Evolutionary conservation across 2,329 filamentous ascomycete species (phyloP).

Genomic region (Laburnicola sp.): DNA sequence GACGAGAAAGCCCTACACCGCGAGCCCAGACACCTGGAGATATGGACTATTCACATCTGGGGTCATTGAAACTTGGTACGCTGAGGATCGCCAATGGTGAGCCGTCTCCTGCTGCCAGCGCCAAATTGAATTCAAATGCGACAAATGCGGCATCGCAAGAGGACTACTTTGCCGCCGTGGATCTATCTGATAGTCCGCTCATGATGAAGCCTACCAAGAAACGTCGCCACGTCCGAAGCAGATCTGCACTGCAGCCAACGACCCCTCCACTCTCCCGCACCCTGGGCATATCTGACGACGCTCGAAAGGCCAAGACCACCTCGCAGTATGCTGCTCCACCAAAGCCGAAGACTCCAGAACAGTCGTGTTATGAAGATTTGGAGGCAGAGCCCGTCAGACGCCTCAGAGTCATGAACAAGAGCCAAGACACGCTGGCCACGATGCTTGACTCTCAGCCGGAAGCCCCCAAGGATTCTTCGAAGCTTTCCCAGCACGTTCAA

Average conservation of each 20-base stretch:
- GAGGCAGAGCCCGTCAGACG: conserved; percentile 17
- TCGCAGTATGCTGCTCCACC: conserved; percentile 17
- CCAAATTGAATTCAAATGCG: conserved; percentile 17
- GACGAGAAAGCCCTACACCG: conserved; percentile 22
- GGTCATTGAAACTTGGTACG: conserved; percentile 48
- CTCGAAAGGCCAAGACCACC: conserved; percentile 11
- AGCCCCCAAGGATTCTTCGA: conserved; percentile 32
- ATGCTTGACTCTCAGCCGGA: conserved; percentile 35
- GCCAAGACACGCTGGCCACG: conserved; percentile 22
- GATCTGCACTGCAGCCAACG: conserved; percentile 28
- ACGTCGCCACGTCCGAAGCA: conserved; percentile 31
- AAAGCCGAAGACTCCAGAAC: conserved; percentile 11
- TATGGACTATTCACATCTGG: conserved; percentile 48
- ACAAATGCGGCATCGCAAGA: conserved; percentile 16
- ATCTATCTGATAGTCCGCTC: conserved; percentile 22
- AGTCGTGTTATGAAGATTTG: conserved; percentile 2
- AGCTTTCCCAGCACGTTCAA: not conserved
- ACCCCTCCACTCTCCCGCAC: conserved; percentile 21
- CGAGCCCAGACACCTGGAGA: conserved; percentile 48
- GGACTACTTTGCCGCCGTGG: conserved; percentile 37
- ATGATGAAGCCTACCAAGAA: conserved; percentile 25
- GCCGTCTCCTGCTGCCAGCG: conserved; percentile 50
- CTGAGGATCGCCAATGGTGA: conserved; percentile 53
- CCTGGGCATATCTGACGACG: conserved; percentile 4
- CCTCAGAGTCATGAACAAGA: conserved; percentile 24